Evolutionary conservation across 2,329 filamentous ascomycete genomes (phyloP).

Genomic region (Cercospora citrullina): DNA sequence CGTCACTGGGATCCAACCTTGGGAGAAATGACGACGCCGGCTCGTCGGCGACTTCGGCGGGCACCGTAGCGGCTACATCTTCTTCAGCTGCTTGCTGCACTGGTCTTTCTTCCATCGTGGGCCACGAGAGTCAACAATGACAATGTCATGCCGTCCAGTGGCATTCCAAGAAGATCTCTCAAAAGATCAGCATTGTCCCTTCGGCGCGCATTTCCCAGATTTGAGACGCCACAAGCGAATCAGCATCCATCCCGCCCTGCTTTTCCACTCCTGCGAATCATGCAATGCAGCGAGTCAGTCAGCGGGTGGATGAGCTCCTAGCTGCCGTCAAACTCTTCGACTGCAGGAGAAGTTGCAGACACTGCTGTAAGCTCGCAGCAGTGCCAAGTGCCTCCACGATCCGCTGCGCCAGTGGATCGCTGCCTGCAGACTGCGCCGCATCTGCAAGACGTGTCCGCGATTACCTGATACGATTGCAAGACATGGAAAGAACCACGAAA

Average conservation of each 20-base stretch:
- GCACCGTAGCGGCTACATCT: constrained; percentile 5
- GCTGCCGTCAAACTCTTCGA: not conserved
- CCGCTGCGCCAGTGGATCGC: not conserved
- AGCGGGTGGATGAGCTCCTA: constrained; percentile 2
- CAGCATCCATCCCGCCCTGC: not conserved
- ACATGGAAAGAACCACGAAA: not conserved
- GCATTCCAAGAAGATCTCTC: not conserved
- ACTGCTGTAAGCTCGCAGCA: not conserved
- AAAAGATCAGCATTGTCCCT: not conserved
- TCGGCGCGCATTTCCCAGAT: not conserved
- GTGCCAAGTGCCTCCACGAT: not conserved
- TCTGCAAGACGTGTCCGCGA: not conserved
- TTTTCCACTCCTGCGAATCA: not conserved
- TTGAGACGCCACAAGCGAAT: constrained; percentile 1
- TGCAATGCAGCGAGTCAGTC: constrained; percentile 2
- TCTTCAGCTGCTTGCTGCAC: not conserved
- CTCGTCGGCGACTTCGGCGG: constrained; percentile 4
- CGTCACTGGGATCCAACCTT: constrained; percentile 15
- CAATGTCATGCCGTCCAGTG: not conserved
- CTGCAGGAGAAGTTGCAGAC: not conserved
- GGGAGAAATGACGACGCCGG: constrained; percentile 17
- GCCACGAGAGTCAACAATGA: not conserved
- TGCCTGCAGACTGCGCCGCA: not conserved
- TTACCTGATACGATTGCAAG: not conserved
- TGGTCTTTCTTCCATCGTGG: constrained; percentile 1